Conservation (phyloP, 116 monocot species). For the Dioscorea cayenensis region DNA sequence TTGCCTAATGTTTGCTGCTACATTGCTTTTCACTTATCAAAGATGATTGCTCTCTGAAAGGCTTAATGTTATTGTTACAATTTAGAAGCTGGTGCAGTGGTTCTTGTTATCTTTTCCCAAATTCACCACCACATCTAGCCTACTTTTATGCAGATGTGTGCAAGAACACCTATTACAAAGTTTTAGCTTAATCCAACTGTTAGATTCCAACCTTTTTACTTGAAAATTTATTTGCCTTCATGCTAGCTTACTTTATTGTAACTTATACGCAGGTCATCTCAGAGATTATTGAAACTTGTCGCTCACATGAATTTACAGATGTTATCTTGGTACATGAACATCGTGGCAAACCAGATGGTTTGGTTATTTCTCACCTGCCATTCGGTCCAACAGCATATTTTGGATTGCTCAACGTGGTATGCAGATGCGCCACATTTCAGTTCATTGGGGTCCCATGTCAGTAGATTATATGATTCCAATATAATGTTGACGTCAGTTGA, state of each 20-base stretch:
- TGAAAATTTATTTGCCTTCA: not conserved
- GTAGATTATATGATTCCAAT: not conserved
- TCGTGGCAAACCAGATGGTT: slow-evolving; percentile 84
- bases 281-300: slow-evolving; percentile 85
- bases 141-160: no score
- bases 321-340: slow-evolving; percentile 96
- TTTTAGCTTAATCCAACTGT: not conserved
- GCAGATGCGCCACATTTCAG: slow-evolving; percentile 16
- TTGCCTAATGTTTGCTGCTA: no score
- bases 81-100: no score
- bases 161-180: not conserved
- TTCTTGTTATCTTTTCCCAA: no score
- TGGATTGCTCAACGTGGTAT: slow-evolving; percentile 92
- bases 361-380: slow-evolving; percentile 90
- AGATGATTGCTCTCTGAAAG: no score
- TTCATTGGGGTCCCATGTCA: not conserved
- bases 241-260: not conserved
- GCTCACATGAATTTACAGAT: slow-evolving; percentile 87
- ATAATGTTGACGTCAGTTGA: not conserved
- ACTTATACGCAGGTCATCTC: slow-evolving; percentile 52
- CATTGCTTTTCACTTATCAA: no score
- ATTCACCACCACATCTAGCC: no score
- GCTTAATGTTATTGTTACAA: no score
- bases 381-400: slow-evolving; percentile 97
- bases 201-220: not conserved